Evolutionary conservation across 1,284 basidiomycete species (phyloP).

Genomic region (Boletellus sp.): DNA sequence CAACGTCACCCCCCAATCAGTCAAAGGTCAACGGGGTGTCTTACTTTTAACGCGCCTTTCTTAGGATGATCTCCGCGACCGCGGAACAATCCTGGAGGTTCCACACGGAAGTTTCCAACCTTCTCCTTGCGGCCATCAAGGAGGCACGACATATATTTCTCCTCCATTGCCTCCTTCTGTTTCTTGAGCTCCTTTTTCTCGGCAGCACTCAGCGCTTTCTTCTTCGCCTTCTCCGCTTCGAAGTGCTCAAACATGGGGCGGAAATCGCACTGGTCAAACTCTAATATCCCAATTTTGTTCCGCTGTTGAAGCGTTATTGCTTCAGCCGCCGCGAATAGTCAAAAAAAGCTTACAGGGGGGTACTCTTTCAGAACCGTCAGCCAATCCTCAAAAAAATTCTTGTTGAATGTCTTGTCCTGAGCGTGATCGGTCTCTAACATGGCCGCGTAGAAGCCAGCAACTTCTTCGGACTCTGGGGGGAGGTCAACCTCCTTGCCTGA

Average conservation of each 20-base stretch:
- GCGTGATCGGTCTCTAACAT: slow-evolving; percentile 94
- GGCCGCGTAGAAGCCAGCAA: slow-evolving; percentile 94
- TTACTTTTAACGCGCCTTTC: slow-evolving; percentile 92
- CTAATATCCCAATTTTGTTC: slow-evolving; percentile 74
- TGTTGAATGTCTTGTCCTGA: slow-evolving; percentile 84
- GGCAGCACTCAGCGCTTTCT: slow-evolving; percentile 81
- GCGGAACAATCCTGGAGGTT: slow-evolving; percentile 95
- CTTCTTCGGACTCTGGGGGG: slow-evolving; percentile 88
- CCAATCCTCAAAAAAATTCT: slow-evolving; percentile 97
- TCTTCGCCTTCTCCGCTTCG: slow-evolving; percentile 88
- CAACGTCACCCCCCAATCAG: neutral
- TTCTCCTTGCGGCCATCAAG: slow-evolving; percentile 97
- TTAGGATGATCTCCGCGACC: slow-evolving; percentile 98
- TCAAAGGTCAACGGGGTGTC: slow-evolving; percentile 10
- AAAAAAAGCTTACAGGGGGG: slow-evolving; percentile 71
- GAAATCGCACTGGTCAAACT: slow-evolving; percentile 89
- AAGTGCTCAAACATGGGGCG: slow-evolving; percentile 92
- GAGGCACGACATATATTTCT: slow-evolving; percentile 79
- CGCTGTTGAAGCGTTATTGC: slow-evolving; percentile 38
- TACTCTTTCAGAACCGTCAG: slow-evolving; percentile 71
- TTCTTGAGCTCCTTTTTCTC: slow-evolving; percentile 91
- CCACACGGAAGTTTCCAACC: slow-evolving; percentile 96
- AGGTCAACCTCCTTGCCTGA: slow-evolving; percentile 78
- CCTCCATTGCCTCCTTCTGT: slow-evolving; percentile 80
- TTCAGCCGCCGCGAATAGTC: slow-evolving; percentile 1